Conservation (phyloP, 2,329 filamentous ascomycete genomes). For the Penicillium aurantiogriseum region DNA sequence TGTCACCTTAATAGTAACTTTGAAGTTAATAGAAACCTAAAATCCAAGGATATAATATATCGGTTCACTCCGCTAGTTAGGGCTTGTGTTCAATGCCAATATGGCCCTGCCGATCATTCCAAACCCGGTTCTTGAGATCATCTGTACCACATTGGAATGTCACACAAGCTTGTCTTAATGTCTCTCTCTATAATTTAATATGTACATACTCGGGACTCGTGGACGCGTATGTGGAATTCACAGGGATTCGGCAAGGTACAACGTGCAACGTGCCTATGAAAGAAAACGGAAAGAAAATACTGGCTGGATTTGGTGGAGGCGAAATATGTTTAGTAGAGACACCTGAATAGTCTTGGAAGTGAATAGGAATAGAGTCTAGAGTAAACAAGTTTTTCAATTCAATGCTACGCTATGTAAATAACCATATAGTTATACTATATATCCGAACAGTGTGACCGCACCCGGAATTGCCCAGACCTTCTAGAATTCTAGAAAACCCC, state of each 20-base stretch:
- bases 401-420: not conserved
- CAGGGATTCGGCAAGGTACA: not conserved
- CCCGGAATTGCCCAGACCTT: slow-evolving; percentile 11
- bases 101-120: slow-evolving; percentile 12
- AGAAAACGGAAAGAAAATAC: not conserved
- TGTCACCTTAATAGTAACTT: not conserved
- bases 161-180: not conserved
- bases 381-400: not conserved
- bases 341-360: not conserved
- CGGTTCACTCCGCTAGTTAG: not conserved
- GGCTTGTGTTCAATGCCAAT: not conserved
- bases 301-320: not conserved
- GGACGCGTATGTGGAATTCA: slow-evolving; percentile 1
- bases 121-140: not conserved
- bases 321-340: not conserved
- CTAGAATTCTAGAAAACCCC: slow-evolving; percentile 23
- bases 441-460: not conserved
- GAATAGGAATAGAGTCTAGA: not conserved
- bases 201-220: not conserved
- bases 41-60: not conserved
- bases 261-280: not conserved
- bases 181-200: not conserved
- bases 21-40: not conserved
- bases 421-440: no score
- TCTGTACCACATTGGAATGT: slow-evolving; percentile 4